Conservation (phyloP, 352 stramenopile genomes). For the Pythium phragmitis region DNA sequence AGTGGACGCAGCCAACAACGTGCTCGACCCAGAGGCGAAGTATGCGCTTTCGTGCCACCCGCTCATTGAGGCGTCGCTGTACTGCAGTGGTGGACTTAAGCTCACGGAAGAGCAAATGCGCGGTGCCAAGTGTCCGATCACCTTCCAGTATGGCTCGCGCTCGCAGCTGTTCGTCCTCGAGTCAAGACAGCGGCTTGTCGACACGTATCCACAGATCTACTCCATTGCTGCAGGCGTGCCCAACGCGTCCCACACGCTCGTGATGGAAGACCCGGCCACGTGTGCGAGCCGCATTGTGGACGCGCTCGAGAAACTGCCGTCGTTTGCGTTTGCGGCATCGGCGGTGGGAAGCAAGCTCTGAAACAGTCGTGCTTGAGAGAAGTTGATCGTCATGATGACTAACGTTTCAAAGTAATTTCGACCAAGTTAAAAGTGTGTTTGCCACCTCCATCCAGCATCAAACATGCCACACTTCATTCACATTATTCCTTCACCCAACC, state of each 20-base stretch:
- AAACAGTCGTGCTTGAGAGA: slow-evolving; percentile 5
- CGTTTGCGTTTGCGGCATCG: neutral
- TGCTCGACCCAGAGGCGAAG: slow-evolving; percentile 4
- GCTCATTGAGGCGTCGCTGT: slow-evolving; percentile 37
- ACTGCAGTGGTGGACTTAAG: slow-evolving; percentile 22
- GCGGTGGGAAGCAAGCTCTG: too few relatives aligned
- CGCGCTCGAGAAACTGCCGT: neutral
- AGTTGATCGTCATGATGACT: too few relatives aligned
- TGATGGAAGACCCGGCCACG: slow-evolving; percentile 46
- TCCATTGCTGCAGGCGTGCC: slow-evolving; percentile 31
- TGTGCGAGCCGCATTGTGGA: slow-evolving; percentile 36
- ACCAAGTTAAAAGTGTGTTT: too few relatives aligned
- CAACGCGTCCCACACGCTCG: slow-evolving; percentile 38
- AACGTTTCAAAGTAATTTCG: too few relatives aligned
- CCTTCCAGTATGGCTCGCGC: slow-evolving; percentile 39
- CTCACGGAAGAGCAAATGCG: slow-evolving; percentile 28
- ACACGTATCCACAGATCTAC: slow-evolving; percentile 38
- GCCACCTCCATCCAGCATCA: too few relatives aligned
- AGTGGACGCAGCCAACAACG: neutral
- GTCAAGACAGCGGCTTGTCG: slow-evolving; percentile 16
- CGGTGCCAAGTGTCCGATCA: slow-evolving; percentile 26
- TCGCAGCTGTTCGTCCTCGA: slow-evolving; percentile 35
- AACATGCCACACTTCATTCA: too few relatives aligned
- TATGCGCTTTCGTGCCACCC: slow-evolving; percentile 29
- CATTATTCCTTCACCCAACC: too few relatives aligned